Evolutionary conservation across 2,329 filamentous ascomycete genomes (phyloP), one percentile per base, ranked within the genome.

Genomic region (Laburnicola sp.): DNA sequence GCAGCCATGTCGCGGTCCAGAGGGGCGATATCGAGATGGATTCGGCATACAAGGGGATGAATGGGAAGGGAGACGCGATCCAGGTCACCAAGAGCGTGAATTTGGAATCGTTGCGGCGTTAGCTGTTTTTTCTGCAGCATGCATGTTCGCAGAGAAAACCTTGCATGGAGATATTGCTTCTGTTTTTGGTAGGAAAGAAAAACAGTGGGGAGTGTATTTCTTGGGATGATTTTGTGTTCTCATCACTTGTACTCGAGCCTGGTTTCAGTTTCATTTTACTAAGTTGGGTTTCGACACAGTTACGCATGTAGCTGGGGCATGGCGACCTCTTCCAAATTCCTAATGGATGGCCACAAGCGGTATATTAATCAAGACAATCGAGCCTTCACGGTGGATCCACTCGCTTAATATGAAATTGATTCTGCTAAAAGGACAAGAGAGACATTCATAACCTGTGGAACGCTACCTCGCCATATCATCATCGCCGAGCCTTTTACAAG

Each of bases 21-120:
- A 47, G 45, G 34, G 45, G 45, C 34, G 45, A 47, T 47, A 47
- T 47, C 45, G 45, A 47, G 34, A 39, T 47, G 45, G 32, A 47
- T 26, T 47, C 45, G 32, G 34, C 25, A 34, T 47, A 47, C 45
- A 47, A 39, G 45, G 34, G 34, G 34, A 11, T 6, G 34, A 26
- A 47, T 39, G 45, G 45, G 45, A 47, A 47, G 25, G 45, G 35
- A 34, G 35, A 39, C 35, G 45, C 45, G 2, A 47, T 47, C 37
- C 45, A 47, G 34, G 32, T 47, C 45, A 47, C 45, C 6, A 47
- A 47, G 45, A 39, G 45, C 39, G 45, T 47, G 34, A 23, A 47
- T 47, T 39, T 39, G 45, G 45, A 47, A 39, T 47, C 45, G 34
- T 39, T 32, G n/a, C 22, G 32, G 45, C 32, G 45, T 22, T 43